phyloP scores from a whole-genome alignment of 2,329 filamentous ascomycete genomes.

The Hirsutella rhossiliensis region DNA sequence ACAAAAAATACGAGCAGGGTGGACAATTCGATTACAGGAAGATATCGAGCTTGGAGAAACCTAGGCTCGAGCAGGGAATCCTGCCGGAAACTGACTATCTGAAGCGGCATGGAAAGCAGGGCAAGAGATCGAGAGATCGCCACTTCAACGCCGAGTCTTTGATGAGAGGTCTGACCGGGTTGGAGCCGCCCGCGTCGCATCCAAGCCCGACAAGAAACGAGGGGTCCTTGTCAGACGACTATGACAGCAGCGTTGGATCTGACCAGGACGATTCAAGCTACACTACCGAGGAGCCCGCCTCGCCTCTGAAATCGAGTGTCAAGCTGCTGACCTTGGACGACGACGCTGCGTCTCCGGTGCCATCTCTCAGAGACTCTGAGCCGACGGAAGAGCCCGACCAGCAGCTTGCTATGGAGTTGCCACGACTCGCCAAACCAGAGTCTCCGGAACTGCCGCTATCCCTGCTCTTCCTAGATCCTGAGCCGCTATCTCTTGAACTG shows the following conservation, averaged over 20 bases:
- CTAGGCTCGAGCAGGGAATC: constrained; percentile 16
- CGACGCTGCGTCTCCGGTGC: constrained; percentile 38
- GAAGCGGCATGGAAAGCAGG: constrained; percentile 31
- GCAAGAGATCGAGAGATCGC: constrained; percentile 19
- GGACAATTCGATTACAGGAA: constrained; percentile 38
- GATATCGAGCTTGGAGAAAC: constrained; percentile 16
- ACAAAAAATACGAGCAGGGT: constrained; percentile 46
- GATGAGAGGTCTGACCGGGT: constrained; percentile 13
- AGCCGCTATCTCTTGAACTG: constrained; percentile 35
- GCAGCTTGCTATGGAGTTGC: constrained; percentile 35
- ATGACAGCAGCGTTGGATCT: constrained; percentile 39
- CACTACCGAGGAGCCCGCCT: constrained; percentile 34
- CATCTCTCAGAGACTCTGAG: constrained; percentile 38
- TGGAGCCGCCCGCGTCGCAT: constrained; percentile 12
- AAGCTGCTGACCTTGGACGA: constrained; percentile 33
- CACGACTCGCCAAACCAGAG: constrained; percentile 34
- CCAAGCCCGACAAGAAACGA: constrained; percentile 27
- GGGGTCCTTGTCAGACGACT: constrained; percentile 26
- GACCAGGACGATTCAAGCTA: constrained; percentile 43
- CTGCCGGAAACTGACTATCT: constrained; percentile 36
- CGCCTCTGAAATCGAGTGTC: constrained; percentile 36
- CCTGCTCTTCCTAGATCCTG: constrained; percentile 46
- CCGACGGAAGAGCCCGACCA: constrained; percentile 32
- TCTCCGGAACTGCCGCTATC: constrained; percentile 36
- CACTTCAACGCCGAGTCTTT: constrained; percentile 11